Conservation (phyloP, 345 rosid genomes). For the Linum usitatissimum region DNA sequence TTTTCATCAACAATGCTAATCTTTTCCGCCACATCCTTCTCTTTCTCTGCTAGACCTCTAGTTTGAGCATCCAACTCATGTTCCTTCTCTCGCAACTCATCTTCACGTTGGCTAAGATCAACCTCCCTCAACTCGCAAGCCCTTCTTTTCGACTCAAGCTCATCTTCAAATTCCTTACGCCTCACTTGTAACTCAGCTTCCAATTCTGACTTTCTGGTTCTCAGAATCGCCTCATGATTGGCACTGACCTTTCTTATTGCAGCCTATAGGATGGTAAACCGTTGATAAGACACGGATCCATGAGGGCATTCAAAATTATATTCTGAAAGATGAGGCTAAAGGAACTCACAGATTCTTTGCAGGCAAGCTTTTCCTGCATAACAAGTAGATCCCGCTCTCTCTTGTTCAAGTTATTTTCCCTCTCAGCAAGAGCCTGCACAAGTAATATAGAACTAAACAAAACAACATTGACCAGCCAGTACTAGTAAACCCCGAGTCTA, state of each 20-base stretch:
- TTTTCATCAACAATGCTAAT: constrained; percentile 41
- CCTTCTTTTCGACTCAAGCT: constrained; percentile 74
- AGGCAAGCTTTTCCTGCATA: constrained; percentile 57
- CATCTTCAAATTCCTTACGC: constrained; percentile 63
- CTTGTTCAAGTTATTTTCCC: constrained; percentile 48
- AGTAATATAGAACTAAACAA: constrained; percentile 5
- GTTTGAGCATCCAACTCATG: constrained; percentile 65
- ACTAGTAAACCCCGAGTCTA: not conserved
- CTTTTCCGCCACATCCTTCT: constrained; percentile 55
- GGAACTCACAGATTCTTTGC: constrained; percentile 69
- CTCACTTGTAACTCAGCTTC: constrained; percentile 67
- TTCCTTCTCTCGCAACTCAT: constrained; percentile 54
- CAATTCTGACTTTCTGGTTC: constrained; percentile 50
- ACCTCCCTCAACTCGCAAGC: constrained; percentile 86
- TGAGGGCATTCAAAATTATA: not conserved
- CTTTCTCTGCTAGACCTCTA: constrained; percentile 50
- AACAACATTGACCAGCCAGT: not conserved
- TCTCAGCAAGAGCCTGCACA: constrained; percentile 43
- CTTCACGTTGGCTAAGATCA: constrained; percentile 66
- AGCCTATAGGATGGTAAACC: constrained; percentile 29
- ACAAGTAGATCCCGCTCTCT: constrained; percentile 66
- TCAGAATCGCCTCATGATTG: constrained; percentile 50
- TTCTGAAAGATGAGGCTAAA: not conserved
- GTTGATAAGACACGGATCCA: not conserved
- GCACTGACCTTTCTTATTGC: constrained; percentile 49